A percentile compares a stretch with the other conserved stretches of the same genome.
phyloP scores from a whole-genome alignment of 164 flowering plant genomes.

The Hamamelis virginiana region DNA sequence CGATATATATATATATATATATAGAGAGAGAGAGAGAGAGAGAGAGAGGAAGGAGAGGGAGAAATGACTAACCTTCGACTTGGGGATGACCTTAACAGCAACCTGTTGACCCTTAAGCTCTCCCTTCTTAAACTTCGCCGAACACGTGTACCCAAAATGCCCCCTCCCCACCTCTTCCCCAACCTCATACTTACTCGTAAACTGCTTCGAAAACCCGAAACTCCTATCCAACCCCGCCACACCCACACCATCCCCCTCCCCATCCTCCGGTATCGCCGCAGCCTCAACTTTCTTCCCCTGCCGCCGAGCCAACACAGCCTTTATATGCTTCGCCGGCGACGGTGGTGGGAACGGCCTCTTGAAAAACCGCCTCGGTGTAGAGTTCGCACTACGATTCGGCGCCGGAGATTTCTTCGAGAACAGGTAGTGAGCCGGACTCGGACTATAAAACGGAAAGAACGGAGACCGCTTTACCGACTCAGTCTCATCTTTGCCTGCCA shows the following conservation, averaged over 20 bases:
- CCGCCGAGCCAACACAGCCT: constrained; percentile 42
- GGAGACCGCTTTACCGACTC: constrained; percentile 34
- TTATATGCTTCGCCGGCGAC: constrained; percentile 67
- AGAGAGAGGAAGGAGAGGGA: background rate
- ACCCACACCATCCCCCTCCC: constrained; percentile 29
- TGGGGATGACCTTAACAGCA: constrained; percentile 71
- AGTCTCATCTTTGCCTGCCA: background rate
- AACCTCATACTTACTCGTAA: constrained; percentile 43
- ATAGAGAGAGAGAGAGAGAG: background rate
- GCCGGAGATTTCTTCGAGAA: constrained; percentile 29
- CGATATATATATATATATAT: no score
- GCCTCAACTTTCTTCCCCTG: constrained; percentile 29
- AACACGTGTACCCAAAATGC: constrained; percentile 72
- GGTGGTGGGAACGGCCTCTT: constrained; percentile 53
- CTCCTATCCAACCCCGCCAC: constrained; percentile 46
- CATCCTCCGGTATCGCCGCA: constrained; percentile 31
- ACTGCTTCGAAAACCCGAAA: constrained; percentile 61
- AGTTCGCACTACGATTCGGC: constrained; percentile 16
- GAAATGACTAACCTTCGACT: constrained; percentile 43
- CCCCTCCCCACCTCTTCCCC: constrained; percentile 72
- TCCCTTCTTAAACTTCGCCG: constrained; percentile 56
- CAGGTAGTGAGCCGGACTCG: constrained; percentile 46
- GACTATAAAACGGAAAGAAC: constrained; percentile 50
- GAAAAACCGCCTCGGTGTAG: constrained; percentile 45
- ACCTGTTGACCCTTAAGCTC: constrained; percentile 54